Percentiles rank a stretch among this genome's conserved stretches.
phyloP scores from a whole-genome alignment of 176 grass and related monocot genomes.

The Bothriochloa decipiens region DNA sequence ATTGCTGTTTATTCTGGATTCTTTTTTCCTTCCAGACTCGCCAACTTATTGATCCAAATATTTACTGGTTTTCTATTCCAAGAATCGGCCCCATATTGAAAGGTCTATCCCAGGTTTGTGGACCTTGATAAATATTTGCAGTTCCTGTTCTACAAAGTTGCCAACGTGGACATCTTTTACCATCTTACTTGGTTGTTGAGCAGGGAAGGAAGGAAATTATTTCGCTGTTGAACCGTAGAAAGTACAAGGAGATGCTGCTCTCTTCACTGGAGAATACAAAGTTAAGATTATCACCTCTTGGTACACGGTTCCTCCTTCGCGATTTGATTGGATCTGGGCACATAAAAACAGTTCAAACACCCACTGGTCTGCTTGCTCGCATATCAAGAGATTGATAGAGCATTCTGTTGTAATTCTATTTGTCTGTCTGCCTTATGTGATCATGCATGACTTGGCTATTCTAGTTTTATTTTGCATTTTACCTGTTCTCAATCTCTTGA shows the following conservation, averaged over 20 bases:
- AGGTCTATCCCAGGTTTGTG: constrained; percentile 78
- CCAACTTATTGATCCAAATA: constrained; percentile 83
- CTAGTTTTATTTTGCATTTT: background rate
- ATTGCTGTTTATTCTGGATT: constrained; percentile 32
- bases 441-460: background rate
- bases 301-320: constrained; percentile 69
- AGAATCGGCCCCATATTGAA: constrained; percentile 76
- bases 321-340: constrained; percentile 86
- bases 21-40: constrained; percentile 58
- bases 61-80: constrained; percentile 92
- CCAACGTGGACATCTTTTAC: background rate
- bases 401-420: background rate
- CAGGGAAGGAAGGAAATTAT: constrained; percentile 85
- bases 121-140: background rate
- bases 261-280: constrained; percentile 73
- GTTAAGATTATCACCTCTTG: constrained; percentile 71
- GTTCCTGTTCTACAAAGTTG: background rate
- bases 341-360: constrained; percentile 69
- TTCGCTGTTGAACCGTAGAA: constrained; percentile 66
- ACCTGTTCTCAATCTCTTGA: background rate
- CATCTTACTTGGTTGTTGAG: constrained; percentile 18
- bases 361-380: constrained; percentile 73
- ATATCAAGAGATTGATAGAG: constrained; percentile 63
- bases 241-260: constrained; percentile 84
- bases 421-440: background rate